Conservation (phyloP, 2,329 filamentous ascomycete genomes). For the Cladophialophora yegresii region DNA sequence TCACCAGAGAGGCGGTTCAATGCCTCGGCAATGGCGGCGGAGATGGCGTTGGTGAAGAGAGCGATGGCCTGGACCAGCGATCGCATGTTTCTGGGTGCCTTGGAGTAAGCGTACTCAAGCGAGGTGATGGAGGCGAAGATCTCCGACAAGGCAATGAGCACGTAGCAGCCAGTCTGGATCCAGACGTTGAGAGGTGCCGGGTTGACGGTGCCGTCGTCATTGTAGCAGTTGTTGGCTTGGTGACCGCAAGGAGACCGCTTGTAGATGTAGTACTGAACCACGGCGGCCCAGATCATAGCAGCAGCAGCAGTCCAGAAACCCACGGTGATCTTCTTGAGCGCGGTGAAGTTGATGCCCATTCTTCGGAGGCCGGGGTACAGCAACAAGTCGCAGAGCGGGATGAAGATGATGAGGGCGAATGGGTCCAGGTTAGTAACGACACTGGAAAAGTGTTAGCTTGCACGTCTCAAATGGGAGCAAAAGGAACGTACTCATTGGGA, state of each 20-base stretch:
- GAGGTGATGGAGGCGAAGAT: conserved; percentile 68
- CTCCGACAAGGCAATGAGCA: conserved; percentile 57
- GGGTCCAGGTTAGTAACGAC: conserved; percentile 62
- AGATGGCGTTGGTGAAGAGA: conserved; percentile 70
- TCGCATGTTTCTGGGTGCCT: conserved; percentile 76
- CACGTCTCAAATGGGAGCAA: background rate
- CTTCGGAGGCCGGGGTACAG: conserved; percentile 62
- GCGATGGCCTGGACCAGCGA: conserved; percentile 69
- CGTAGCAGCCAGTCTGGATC: conserved; percentile 53
- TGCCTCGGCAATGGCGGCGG: conserved; percentile 70
- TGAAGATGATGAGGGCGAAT: conserved; percentile 58
- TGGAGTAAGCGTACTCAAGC: conserved; percentile 73
- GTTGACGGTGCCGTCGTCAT: conserved; percentile 37
- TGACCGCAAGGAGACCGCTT: conserved; percentile 57
- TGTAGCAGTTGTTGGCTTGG: conserved; percentile 44
- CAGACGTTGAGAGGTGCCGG: conserved; percentile 41
- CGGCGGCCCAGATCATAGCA: conserved; percentile 59
- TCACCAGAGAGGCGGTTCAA: conserved; percentile 63
- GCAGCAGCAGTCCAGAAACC: conserved; percentile 58
- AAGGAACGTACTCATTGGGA: conserved; percentile 61
- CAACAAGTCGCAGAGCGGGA: conserved; percentile 41
- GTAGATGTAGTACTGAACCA: conserved; percentile 63
- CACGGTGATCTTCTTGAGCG: conserved; percentile 57
- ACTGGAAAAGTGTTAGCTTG: background rate
- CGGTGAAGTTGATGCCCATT: conserved; percentile 57